Evolutionary conservation across 139 green algal species (phyloP).

Genomic region (Coelastrella sp.): DNA sequence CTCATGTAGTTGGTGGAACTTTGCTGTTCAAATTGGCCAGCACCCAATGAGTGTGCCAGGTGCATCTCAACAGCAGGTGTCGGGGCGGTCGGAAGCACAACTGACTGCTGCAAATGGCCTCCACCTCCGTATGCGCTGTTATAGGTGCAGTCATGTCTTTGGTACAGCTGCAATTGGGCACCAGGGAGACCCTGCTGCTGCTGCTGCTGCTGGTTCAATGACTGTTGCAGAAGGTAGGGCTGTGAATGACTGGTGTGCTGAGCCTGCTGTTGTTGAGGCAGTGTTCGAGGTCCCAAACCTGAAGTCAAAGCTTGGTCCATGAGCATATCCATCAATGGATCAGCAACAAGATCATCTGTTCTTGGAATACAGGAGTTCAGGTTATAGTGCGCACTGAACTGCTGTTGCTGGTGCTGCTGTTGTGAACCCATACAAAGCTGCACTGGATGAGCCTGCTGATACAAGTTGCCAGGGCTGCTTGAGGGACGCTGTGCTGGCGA

Average conservation of each 20-base stretch:
- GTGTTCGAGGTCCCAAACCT: too few relatives aligned
- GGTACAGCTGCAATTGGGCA: too few relatives aligned
- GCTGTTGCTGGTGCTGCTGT: background rate
- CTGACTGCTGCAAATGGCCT: too few relatives aligned
- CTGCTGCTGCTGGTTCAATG: background rate
- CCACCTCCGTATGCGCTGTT: too few relatives aligned
- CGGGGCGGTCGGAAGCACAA: too few relatives aligned
- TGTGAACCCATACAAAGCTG: background rate
- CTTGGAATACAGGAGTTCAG: conserved; percentile 22
- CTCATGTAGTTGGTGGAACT: background rate
- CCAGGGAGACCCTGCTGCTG: too few relatives aligned
- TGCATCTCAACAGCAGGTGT: too few relatives aligned
- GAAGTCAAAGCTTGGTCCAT: conserved; percentile 23
- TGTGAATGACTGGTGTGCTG: background rate
- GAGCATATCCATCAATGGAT: conserved; percentile 41
- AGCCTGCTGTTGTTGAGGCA: background rate
- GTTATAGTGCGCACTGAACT: conserved; percentile 7
- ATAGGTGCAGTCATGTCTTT: too few relatives aligned
- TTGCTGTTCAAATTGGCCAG: background rate
- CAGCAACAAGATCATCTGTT: conserved; percentile 35
- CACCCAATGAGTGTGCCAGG: too few relatives aligned
- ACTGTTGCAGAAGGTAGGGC: background rate
- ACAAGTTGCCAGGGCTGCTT: background rate
- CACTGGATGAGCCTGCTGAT: background rate
- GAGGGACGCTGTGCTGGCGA: background rate